Conservation (phyloP, 2,329 filamentous ascomycete species). For the Pestalotiopsis sp. region DNA sequence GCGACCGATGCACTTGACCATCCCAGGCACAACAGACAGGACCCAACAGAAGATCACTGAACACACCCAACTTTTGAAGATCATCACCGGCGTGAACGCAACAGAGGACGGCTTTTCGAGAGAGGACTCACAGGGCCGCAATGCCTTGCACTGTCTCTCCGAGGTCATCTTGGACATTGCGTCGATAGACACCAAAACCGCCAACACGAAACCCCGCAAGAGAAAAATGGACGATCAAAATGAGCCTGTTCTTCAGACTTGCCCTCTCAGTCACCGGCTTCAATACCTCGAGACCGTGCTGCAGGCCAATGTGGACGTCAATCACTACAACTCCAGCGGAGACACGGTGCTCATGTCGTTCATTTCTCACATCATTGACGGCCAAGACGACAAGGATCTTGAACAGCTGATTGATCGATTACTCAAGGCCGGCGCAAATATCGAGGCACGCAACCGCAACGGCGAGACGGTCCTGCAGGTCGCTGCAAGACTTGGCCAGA, state of each 20-base stretch:
- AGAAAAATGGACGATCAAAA: slow-evolving; percentile 36
- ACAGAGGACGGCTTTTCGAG: slow-evolving; percentile 26
- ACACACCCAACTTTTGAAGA: slow-evolving; percentile 37
- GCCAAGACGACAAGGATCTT: slow-evolving; percentile 49
- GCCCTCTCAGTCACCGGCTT: slow-evolving; percentile 18
- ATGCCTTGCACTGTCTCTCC: slow-evolving; percentile 61
- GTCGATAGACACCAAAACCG: slow-evolving; percentile 26
- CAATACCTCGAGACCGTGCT: slow-evolving; percentile 34
- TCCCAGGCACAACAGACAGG: slow-evolving; percentile 20
- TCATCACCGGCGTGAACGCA: slow-evolving; percentile 34
- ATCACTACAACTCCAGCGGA: slow-evolving; percentile 55
- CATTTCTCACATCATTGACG: slow-evolving; percentile 45
- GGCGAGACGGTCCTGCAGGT: slow-evolving; percentile 60
- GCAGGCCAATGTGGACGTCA: slow-evolving; percentile 44
- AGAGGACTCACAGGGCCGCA: slow-evolving; percentile 52
- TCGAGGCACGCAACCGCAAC: slow-evolving; percentile 53
- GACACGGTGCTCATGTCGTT: slow-evolving; percentile 61
- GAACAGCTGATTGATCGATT: slow-evolving; percentile 47
- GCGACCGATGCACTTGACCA: slow-evolving; percentile 20
- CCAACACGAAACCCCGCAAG: slow-evolving; percentile 38
- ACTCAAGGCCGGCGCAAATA: slow-evolving; percentile 41
- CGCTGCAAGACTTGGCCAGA: slow-evolving; percentile 54
- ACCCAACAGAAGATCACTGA: slow-evolving; percentile 24
- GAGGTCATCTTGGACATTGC: slow-evolving; percentile 47
- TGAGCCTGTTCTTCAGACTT: slow-evolving; percentile 17